phyloP scores from a whole-genome alignment of 371 early-diverging fungal species.

The Rhizopus stolonifer region DNA sequence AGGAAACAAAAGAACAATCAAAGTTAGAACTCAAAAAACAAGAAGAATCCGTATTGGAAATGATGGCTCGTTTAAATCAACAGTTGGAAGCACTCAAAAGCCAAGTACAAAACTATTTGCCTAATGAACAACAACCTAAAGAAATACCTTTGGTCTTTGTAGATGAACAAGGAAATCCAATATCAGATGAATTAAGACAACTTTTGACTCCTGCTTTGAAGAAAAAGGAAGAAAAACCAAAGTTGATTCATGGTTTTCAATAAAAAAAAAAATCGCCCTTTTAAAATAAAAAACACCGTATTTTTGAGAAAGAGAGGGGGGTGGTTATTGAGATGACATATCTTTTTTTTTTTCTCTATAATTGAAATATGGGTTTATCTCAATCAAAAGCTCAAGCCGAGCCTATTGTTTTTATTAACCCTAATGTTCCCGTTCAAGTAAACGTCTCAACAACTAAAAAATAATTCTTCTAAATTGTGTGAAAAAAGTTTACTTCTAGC shows the following conservation, averaged over 20 bases:
- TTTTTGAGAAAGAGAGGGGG: not conserved
- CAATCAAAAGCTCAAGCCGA: constrained; percentile 22
- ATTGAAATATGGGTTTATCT: constrained; percentile 18
- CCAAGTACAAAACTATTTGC: not conserved
- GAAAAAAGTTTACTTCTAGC: constrained; percentile 26
- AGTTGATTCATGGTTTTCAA: not conserved
- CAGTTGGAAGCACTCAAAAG: constrained; percentile 16
- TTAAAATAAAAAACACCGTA: not conserved
- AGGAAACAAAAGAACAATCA: constrained; percentile 1
- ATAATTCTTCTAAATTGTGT: too few relatives aligned
- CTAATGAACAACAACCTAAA: not conserved
- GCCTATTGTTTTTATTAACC: constrained; percentile 26
- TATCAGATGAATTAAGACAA: not conserved
- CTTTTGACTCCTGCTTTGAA: not conserved
- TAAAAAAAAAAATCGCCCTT: not conserved
- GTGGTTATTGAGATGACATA: not conserved
- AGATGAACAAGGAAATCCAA: not conserved
- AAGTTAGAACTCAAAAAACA: constrained; percentile 1
- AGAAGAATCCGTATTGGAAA: constrained; percentile 3
- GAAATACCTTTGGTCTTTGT: not conserved
- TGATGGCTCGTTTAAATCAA: constrained; percentile 29
- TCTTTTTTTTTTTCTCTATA: not conserved
- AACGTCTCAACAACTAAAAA: not conserved
- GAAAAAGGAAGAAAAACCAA: constrained; percentile 7
- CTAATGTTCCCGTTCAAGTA: constrained; percentile 30